A percentile compares a stretch with the other conserved stretches of the same genome.
These are phyloP conservation scores for Polysphondylium violaceum DNA, from an alignment of 78 protist species.

Conservation along the genomic window DNA sequence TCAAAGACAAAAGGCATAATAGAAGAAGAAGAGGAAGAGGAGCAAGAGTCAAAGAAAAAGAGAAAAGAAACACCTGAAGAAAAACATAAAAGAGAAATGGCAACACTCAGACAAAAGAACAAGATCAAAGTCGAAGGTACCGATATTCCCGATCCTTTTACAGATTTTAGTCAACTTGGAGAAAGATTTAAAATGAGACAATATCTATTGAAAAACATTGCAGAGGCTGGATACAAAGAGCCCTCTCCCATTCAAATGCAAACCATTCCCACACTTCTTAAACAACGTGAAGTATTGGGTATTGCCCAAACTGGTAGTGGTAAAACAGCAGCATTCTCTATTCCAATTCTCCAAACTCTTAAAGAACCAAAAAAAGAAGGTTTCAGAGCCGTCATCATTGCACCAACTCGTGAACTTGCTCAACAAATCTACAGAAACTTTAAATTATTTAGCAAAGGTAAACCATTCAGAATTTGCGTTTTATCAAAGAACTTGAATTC, in stretches of 20 bases:
- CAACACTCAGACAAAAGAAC: conserved; percentile 7
- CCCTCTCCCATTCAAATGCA: conserved; percentile 88
- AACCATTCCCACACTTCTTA: conserved; percentile 76
- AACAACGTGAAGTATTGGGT: conserved; percentile 89
- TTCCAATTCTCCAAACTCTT: conserved; percentile 84
- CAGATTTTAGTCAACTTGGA: conserved; percentile 28
- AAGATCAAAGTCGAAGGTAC: conserved; percentile 62
- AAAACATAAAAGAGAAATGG: conserved; percentile 26
- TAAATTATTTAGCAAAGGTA: conserved; percentile 22
- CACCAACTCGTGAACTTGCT: conserved; percentile 94
- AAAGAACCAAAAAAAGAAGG: conserved; percentile 48
- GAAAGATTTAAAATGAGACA: conserved; percentile 27
- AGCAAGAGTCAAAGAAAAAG: conserved; percentile 5
- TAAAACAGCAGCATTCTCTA: conserved; percentile 92
- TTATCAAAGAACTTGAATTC: conserved; percentile 45
- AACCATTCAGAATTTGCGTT: conserved; percentile 53
- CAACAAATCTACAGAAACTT: conserved; percentile 85
- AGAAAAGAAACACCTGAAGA: conserved; percentile 19
- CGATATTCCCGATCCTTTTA: conserved; percentile 64
- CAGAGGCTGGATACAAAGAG: conserved; percentile 14
- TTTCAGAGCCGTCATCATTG: conserved; percentile 87
- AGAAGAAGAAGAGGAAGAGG: conserved; percentile 40
- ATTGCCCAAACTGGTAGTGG: conserved; percentile 97
- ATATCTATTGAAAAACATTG: conserved; percentile 29
- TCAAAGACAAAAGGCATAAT: background rate